Evolutionary conservation across 129 eudicot species (phyloP).

Genomic region (Helianthus annuus): DNA sequence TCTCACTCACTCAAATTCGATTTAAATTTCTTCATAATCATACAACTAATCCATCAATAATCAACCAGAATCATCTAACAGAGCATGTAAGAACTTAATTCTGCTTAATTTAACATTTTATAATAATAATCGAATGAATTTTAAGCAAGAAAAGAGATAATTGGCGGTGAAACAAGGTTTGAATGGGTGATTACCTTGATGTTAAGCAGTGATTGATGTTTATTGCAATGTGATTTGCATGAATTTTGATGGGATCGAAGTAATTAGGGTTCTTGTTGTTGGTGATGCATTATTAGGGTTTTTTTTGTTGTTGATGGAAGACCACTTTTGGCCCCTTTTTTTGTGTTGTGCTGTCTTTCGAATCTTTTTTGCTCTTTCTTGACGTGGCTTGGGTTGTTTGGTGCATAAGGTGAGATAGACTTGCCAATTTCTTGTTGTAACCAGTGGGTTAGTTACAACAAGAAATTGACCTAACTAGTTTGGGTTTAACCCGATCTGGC

Average conservation of each 20-base stretch:
- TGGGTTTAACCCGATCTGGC: too few species aligned
- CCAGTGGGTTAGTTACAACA: too few species aligned
- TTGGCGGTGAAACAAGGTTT: background rate
- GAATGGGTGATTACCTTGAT: constrained; percentile 24
- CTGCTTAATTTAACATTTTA: background rate
- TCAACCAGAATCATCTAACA: background rate
- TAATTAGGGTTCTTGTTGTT: constrained; percentile 9
- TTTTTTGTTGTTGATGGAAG: constrained; percentile 22
- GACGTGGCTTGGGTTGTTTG: background rate
- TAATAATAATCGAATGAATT: background rate
- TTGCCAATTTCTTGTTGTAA: too few species aligned
- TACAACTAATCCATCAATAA: background rate
- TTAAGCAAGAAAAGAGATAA: background rate
- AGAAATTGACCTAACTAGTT: too few species aligned
- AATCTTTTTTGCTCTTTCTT: constrained; percentile 29
- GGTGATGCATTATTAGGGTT: constrained; percentile 32
- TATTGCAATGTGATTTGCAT: constrained; percentile 20
- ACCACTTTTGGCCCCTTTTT: constrained; percentile 1
- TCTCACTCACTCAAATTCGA: too few species aligned
- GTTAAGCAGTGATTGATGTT: constrained; percentile 14
- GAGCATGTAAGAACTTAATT: background rate
- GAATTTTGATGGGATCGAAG: constrained; percentile 16
- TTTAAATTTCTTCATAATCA: too few species aligned
- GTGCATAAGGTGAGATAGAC: too few species aligned
- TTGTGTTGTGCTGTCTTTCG: constrained; percentile 38